Conservation (phyloP, 2,329 filamentous ascomycete species). For the Fonsecaea monophora region DNA sequence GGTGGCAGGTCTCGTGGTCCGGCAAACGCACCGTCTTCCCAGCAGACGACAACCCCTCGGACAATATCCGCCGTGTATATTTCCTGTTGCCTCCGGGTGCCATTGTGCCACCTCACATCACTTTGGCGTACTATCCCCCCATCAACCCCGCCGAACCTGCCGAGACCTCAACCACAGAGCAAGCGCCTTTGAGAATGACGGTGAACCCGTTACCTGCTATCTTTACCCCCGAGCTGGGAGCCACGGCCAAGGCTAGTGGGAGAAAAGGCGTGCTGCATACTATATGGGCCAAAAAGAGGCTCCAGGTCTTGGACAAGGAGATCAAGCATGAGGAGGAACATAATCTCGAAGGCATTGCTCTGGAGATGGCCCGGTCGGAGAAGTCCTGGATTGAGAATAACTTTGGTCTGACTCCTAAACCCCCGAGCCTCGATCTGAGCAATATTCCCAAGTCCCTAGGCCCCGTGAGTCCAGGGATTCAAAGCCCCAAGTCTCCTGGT, state of each 20-base stretch:
- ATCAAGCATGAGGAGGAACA: conserved; percentile 74
- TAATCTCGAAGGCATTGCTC: conserved; percentile 80
- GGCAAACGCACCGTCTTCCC: conserved; percentile 76
- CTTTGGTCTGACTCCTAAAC: conserved; percentile 67
- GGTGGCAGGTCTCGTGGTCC: conserved; percentile 84
- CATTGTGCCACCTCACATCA: conserved; percentile 74
- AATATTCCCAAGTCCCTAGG: conserved; percentile 42
- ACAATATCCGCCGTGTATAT: conserved; percentile 70
- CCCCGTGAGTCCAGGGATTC: conserved; percentile 64
- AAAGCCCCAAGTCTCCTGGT: conserved; percentile 61
- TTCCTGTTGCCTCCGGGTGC: conserved; percentile 78
- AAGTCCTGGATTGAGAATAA: conserved; percentile 84
- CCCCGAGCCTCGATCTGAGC: conserved; percentile 42
- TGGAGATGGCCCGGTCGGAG: conserved; percentile 84
- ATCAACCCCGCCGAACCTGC: conserved; percentile 53
- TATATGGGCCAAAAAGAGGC: conserved; percentile 83
- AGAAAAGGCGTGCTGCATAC: conserved; percentile 86
- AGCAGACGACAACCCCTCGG: conserved; percentile 64
- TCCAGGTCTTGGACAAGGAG: conserved; percentile 77
- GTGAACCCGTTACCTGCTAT: conserved; percentile 87
- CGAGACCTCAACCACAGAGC: conserved; percentile 29
- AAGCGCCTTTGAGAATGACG: conserved; percentile 53
- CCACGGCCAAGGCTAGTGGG: conserved; percentile 69
- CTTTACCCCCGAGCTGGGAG: conserved; percentile 76
- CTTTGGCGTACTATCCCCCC: conserved; percentile 62